A percentile compares a stretch with the other conserved stretches of the same genome.
Conservation (phyloP, 2,329 filamentous ascomycete species). For the Neonectria sp. region DNA sequence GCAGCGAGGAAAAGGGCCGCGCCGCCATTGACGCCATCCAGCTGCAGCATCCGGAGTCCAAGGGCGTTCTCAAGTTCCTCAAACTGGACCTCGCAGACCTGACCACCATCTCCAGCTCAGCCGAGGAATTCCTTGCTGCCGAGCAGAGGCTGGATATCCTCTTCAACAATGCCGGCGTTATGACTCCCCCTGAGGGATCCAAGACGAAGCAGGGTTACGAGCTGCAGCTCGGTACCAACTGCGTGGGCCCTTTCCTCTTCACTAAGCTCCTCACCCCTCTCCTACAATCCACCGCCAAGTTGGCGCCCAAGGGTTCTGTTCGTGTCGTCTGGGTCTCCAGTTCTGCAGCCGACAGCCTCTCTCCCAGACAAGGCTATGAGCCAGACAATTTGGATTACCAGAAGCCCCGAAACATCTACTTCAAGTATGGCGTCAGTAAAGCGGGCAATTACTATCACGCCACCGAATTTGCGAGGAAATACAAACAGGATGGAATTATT, state of each 20-base stretch:
- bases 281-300: constrained; percentile 52
- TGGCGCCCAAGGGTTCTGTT: constrained; percentile 49
- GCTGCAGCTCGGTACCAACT: constrained; percentile 60
- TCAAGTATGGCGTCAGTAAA: constrained; percentile 51
- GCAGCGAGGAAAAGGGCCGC: constrained; percentile 61
- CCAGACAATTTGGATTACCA: constrained; percentile 49
- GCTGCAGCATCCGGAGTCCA: constrained; percentile 51
- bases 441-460: constrained; percentile 51
- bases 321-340: constrained; percentile 52
- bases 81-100: constrained; percentile 62
- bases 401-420: constrained; percentile 36
- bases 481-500: constrained; percentile 48
- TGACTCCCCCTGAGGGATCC: constrained; percentile 57
- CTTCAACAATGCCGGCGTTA: constrained; percentile 63
- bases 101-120: constrained; percentile 52
- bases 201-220: constrained; percentile 60
- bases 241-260: constrained; percentile 58
- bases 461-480: constrained; percentile 48
- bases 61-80: constrained; percentile 60
- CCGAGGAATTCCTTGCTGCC: constrained; percentile 48
- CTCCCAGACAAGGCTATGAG: constrained; percentile 43
- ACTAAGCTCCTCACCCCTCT: constrained; percentile 57
- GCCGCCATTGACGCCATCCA: constrained; percentile 62
- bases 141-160: constrained; percentile 56
- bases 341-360: constrained; percentile 47